Base-by-base conservation (phyloP, 2,329 filamentous ascomycete genomes). In the Hirsutella rhossiliensis region DNA sequence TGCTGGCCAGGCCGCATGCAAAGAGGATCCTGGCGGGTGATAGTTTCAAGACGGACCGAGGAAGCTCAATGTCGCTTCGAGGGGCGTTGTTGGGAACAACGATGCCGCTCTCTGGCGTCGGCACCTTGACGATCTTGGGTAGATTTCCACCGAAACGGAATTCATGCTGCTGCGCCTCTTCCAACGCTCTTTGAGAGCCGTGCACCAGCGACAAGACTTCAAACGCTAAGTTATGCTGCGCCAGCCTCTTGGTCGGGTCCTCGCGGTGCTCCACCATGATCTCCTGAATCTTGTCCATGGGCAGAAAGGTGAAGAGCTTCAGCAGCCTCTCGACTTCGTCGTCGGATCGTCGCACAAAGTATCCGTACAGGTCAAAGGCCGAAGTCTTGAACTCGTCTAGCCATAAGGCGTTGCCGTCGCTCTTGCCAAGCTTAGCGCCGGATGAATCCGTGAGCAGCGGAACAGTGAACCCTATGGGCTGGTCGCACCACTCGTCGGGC, bases 351-450 rank as follows among this genome's bases (percentile, higher is more conserved):
- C 87, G 78, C 50, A 96, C 72, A 54, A 97, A 92, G 68, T 90
- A 96, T 60, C 89, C 72, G 60, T 97, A 97, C 1, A 97, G 71
- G 46, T 97, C 87, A 56, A 90, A 96, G 0, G 80, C 69, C 28
- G 75, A 80, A 2, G 90, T 94, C 75, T 87, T 76, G 54, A 82
- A 80, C 43, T 73, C 72, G 60, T 96, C 87, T 3, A 98, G 75
- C 92, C 92, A 98, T 31, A 98, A 66, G 3, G 90, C 89, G 60
- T 97, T 97, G 23, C 89, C 90, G 2, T 87, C 84, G 49, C 82
- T 94, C 68, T 98, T 98, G 42, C 92, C 92, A 54, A 97, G 89
- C 63, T 98, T 98, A 58, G 78, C 79, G 17, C 92, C 92, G 1
- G 84, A 77, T 1, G 85, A 72, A 43, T 90, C 89, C 0, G 88